phyloP scores from a whole-genome alignment of 495 filamentous ascomycete species.

The Lasiosphaeria hispida region DNA sequence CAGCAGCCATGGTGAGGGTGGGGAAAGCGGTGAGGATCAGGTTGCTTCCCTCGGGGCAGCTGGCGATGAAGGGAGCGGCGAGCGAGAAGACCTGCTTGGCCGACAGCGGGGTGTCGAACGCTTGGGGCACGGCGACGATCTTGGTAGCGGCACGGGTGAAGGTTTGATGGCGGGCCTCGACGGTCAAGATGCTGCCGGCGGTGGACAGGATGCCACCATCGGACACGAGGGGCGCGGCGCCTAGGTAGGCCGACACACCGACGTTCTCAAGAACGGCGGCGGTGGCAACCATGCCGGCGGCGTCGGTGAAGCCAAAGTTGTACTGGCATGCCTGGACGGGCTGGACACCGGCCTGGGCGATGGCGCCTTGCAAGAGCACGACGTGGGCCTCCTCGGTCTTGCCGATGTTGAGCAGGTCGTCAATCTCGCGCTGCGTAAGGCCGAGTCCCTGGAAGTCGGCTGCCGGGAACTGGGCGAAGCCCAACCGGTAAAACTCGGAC shows the following conservation, averaged over 20 bases:
- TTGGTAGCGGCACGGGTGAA: slow-evolving; percentile 52
- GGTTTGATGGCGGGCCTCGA: slow-evolving; percentile 61
- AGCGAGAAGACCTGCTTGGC: slow-evolving; percentile 60
- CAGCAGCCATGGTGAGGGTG: slow-evolving; percentile 48
- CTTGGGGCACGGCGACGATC: slow-evolving; percentile 52
- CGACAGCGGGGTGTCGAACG: slow-evolving; percentile 59
- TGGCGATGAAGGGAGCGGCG: slow-evolving; percentile 60
- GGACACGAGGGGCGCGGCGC: slow-evolving; percentile 57
- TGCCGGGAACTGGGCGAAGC: slow-evolving; percentile 59
- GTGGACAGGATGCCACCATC: slow-evolving; percentile 52
- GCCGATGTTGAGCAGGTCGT: slow-evolving; percentile 51
- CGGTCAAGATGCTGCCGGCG: slow-evolving; percentile 58
- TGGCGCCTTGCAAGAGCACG: slow-evolving; percentile 51
- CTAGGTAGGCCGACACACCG: slow-evolving; percentile 61
- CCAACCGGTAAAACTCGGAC: slow-evolving; percentile 59
- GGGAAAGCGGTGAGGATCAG: slow-evolving; percentile 59
- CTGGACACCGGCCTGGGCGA: slow-evolving; percentile 51
- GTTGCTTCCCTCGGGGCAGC: slow-evolving; percentile 56
- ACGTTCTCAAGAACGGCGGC: slow-evolving; percentile 61
- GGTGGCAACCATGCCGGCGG: slow-evolving; percentile 57
- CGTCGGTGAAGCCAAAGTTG: slow-evolving; percentile 61
- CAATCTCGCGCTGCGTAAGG: slow-evolving; percentile 45
- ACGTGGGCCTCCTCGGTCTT: slow-evolving; percentile 58
- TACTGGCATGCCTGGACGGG: slow-evolving; percentile 61
- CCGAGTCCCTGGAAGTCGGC: slow-evolving; percentile 57